A percentile compares a stretch with the other conserved stretches of the same genome.
These are phyloP conservation scores for Rhexocercosporidium sp. DNA, from an alignment of 2,329 filamentous ascomycete species.

Conservation along the genomic window DNA sequence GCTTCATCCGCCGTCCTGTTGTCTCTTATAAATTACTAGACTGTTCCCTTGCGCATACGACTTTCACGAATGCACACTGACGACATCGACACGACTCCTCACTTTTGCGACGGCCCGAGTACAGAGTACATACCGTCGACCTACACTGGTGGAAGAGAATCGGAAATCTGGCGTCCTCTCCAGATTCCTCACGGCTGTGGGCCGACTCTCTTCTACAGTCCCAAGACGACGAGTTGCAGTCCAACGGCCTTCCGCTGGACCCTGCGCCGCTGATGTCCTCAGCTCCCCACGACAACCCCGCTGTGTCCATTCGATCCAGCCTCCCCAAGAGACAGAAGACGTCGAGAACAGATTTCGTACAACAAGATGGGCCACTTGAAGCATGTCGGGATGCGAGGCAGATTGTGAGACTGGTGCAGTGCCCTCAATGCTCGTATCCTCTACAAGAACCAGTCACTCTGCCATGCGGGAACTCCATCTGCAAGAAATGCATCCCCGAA, in stretches of 20 bases:
- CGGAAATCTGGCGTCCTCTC: conserved; percentile 12
- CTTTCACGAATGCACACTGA: not conserved
- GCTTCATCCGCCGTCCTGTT: not conserved
- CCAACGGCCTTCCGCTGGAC: conserved; percentile 26
- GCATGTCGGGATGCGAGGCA: conserved; percentile 62
- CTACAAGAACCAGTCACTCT: conserved; percentile 73
- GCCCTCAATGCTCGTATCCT: conserved; percentile 72
- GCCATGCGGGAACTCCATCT: conserved; percentile 82
- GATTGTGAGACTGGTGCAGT: conserved; percentile 78
- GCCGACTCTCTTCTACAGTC: conserved; percentile 15
- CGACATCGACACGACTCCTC: not conserved
- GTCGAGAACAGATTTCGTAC: not conserved
- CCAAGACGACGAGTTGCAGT: conserved; percentile 20
- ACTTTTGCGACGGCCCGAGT: not conserved
- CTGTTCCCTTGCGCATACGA: conserved; percentile 12
- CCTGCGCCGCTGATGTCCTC: conserved; percentile 32
- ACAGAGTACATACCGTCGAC: not conserved
- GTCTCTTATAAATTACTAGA: not conserved
- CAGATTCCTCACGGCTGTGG: conserved; percentile 14
- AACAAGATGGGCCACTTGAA: conserved; percentile 44
- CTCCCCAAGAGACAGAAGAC: conserved; percentile 19
- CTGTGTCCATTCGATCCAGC: conserved; percentile 25
- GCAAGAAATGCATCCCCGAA: conserved; percentile 74
- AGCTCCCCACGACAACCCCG: conserved; percentile 29
- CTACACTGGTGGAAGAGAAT: not conserved